phyloP scores from a whole-genome alignment of 225 moss, liverwort and hornwort species.

The Polytrichum commune region DNA sequence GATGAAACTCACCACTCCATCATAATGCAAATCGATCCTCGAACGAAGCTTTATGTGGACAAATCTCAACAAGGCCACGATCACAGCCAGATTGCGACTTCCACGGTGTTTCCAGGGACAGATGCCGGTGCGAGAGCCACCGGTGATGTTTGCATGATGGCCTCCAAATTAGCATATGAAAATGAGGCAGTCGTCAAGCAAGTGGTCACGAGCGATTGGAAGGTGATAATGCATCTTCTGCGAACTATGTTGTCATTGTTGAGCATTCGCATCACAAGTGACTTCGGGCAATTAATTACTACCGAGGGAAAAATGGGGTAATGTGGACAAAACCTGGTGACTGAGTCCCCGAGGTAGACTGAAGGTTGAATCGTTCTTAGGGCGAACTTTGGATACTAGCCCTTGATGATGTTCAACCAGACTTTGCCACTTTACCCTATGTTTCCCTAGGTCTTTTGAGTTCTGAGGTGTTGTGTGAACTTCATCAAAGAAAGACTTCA shows the following conservation, averaged over 20 bases:
- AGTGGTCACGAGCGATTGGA: constrained; percentile 53
- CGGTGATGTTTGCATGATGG: constrained; percentile 55
- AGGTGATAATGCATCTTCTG: constrained; percentile 20
- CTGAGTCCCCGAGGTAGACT: too few relatives aligned
- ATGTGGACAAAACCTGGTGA: background rate
- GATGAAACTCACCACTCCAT: constrained; percentile 16
- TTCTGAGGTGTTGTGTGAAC: too few relatives aligned
- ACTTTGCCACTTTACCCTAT: too few relatives aligned
- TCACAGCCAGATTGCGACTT: constrained; percentile 9
- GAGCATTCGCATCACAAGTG: background rate
- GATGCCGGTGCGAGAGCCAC: constrained; percentile 32
- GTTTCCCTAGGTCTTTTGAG: too few relatives aligned
- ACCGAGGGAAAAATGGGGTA: background rate
- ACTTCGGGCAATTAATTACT: too few relatives aligned
- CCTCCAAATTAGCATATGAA: constrained; percentile 72
- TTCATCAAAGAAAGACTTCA: too few relatives aligned
- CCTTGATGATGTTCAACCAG: too few relatives aligned
- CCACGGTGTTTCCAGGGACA: constrained; percentile 25
- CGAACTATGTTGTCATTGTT: background rate
- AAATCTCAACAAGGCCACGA: constrained; percentile 8
- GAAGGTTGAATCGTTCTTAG: too few relatives aligned
- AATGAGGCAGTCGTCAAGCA: constrained; percentile 31
- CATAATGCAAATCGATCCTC: constrained; percentile 37
- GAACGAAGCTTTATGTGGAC: constrained; percentile 35
- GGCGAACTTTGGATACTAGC: too few relatives aligned